phyloP scores from a whole-genome alignment of 345 rosid genomes.

The Gossypioides kirkii region DNA sequence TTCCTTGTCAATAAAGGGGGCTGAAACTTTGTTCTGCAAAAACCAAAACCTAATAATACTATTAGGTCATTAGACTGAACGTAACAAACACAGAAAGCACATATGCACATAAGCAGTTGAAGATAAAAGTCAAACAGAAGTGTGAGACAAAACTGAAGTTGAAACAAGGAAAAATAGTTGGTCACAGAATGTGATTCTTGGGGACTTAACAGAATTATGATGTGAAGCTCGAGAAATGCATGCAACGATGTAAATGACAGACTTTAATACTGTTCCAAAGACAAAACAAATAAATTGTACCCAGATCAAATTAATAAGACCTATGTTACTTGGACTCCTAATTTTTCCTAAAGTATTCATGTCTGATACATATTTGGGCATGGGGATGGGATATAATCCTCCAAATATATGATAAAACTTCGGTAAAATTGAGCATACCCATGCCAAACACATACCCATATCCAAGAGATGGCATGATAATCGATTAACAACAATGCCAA shows the following conservation, averaged over 20 bases:
- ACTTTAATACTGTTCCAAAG: neutral
- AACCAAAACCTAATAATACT: neutral
- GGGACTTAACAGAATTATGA: neutral
- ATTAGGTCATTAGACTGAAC: neutral
- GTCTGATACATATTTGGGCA: neutral
- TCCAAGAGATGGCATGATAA: neutral
- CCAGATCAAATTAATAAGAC: neutral
- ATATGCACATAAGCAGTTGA: neutral
- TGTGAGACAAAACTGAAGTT: neutral
- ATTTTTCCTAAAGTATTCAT: neutral
- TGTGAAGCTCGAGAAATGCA: neutral
- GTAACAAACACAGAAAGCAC: neutral
- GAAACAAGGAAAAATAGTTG: neutral
- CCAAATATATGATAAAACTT: no score
- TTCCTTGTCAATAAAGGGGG: slow-evolving; percentile 5
- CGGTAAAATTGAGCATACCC: no score
- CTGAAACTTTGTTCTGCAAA: slow-evolving; percentile 13
- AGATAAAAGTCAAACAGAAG: neutral
- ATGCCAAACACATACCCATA: no score
- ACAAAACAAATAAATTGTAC: neutral
- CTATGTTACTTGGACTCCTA: neutral
- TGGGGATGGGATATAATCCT: neutral
- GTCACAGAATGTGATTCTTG: neutral
- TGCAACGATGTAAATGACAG: neutral
- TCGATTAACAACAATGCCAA: neutral